A percentile compares a stretch with the other conserved stretches of the same genome.
phyloP scores from a whole-genome alignment of 1,139 yeast species.

The Scheffersomyces titani region DNA sequence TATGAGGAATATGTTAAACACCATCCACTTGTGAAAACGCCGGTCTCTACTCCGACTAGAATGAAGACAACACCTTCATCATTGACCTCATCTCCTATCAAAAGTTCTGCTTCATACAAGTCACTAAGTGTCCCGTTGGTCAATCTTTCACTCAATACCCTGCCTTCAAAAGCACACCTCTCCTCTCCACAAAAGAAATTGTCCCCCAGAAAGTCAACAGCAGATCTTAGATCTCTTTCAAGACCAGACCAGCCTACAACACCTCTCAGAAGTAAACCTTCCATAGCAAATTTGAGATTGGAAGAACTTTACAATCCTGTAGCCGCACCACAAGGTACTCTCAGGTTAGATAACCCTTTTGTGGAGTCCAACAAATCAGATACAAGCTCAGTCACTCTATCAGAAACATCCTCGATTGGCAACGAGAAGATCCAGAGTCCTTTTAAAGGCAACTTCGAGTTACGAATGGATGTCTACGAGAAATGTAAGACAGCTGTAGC shows the following conservation, averaged over 20 bases:
- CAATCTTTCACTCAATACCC: neutral
- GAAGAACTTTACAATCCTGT: slow-evolving; percentile 29
- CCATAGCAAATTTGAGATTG: slow-evolving; percentile 23
- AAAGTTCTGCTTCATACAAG: slow-evolving; percentile 4
- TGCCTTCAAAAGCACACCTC: neutral
- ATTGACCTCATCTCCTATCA: slow-evolving; percentile 3
- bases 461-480: slow-evolving; percentile 21
- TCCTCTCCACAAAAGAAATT: slow-evolving; percentile 13
- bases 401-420: neutral
- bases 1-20: slow-evolving; percentile 34
- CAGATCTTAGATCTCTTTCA: slow-evolving; percentile 3
- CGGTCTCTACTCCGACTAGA: slow-evolving; percentile 2
- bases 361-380: neutral
- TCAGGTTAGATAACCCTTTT: slow-evolving; percentile 3
- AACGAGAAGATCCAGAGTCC: neutral
- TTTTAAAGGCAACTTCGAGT: slow-evolving; percentile 1
- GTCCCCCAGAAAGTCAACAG: slow-evolving; percentile 19
- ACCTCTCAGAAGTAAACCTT: slow-evolving; percentile 21
- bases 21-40: slow-evolving; percentile 6
- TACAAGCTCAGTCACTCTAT: neutral
- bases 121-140: slow-evolving; percentile 1
- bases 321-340: slow-evolving; percentile 17
- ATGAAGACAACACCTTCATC: neutral
- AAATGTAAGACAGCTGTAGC: slow-evolving; percentile 29
- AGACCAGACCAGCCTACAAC: slow-evolving; percentile 13